Evolutionary conservation across 2,329 filamentous ascomycete genomes (phyloP).

Genomic region (Aspergillus viridinutans): DNA sequence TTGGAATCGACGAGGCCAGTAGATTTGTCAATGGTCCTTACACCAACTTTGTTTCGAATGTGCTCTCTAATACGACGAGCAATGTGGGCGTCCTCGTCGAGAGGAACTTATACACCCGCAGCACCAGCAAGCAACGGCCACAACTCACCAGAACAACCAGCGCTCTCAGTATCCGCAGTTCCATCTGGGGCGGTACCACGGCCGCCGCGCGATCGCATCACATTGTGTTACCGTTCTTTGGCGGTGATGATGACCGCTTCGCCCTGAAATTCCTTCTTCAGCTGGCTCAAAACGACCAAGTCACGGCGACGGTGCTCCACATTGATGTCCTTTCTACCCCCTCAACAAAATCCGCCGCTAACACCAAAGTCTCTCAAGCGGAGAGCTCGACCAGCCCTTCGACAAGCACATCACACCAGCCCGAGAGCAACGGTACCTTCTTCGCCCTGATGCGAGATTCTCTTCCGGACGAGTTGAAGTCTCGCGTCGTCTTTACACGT

Average conservation of each 20-base stretch:
- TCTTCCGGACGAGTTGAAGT: conserved; percentile 47
- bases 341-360: conserved; percentile 3
- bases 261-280: conserved; percentile 80
- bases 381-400: neutral
- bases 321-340: conserved; percentile 38
- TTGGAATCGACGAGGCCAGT: conserved; percentile 49
- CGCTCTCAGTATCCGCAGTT: conserved; percentile 56
- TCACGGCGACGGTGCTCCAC: conserved; percentile 72
- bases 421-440: conserved; percentile 50
- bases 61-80: conserved; percentile 60
- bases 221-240: conserved; percentile 83
- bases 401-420: conserved; percentile 2
- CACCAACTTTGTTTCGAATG: conserved; percentile 66
- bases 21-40: conserved; percentile 62
- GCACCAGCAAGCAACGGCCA: conserved; percentile 16
- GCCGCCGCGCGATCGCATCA: conserved; percentile 69
- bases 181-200: conserved; percentile 53
- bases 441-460: conserved; percentile 56
- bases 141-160: conserved; percentile 47
- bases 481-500: conserved; percentile 55
- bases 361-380: neutral
- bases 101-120: conserved; percentile 52
- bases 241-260: conserved; percentile 73
- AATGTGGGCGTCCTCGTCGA: conserved; percentile 78
- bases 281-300: conserved; percentile 70